phyloP scores from a whole-genome alignment of 306 rosid genomes.

The Clitoria ternatea region DNA sequence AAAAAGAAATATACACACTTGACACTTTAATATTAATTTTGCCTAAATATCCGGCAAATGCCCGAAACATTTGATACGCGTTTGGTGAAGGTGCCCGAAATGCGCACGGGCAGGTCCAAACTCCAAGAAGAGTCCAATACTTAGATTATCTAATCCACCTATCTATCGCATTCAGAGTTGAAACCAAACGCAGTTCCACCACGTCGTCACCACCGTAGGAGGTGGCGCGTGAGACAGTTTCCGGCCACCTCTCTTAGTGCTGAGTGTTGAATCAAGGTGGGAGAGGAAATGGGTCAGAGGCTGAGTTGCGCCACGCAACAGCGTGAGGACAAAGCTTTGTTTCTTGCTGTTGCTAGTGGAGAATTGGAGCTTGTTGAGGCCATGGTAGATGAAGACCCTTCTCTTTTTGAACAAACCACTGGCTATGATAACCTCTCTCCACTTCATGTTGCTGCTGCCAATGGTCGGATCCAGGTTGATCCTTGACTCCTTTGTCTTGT shows the following conservation, averaged over 20 bases:
- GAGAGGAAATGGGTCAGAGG: constrained; percentile 74
- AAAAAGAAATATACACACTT: background rate
- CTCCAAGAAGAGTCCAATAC: constrained; percentile 32
- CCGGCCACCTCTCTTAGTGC: background rate
- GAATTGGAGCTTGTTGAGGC: constrained; percentile 50
- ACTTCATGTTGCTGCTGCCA: constrained; percentile 72
- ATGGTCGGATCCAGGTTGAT: constrained; percentile 79
- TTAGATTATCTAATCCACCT: constrained; percentile 12
- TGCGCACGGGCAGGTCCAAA: constrained; percentile 52
- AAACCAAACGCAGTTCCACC: constrained; percentile 4
- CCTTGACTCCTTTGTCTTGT: background rate
- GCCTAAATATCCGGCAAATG: background rate
- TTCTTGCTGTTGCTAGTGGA: constrained; percentile 57
- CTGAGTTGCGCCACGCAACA: constrained; percentile 55
- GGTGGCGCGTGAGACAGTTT: constrained; percentile 44
- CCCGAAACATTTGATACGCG: background rate
- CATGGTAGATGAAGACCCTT: constrained; percentile 42
- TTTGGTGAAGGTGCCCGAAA: constrained; percentile 60
- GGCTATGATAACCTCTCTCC: constrained; percentile 50
- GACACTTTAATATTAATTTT: background rate
- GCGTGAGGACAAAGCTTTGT: constrained; percentile 39
- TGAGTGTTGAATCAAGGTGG: background rate
- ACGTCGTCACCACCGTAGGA: constrained; percentile 28
- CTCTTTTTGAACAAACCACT: constrained; percentile 39
- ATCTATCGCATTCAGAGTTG: background rate